Evolutionary conservation across 2,329 filamentous ascomycete species (phyloP).

Genomic region (Rosellinia necatrix): DNA sequence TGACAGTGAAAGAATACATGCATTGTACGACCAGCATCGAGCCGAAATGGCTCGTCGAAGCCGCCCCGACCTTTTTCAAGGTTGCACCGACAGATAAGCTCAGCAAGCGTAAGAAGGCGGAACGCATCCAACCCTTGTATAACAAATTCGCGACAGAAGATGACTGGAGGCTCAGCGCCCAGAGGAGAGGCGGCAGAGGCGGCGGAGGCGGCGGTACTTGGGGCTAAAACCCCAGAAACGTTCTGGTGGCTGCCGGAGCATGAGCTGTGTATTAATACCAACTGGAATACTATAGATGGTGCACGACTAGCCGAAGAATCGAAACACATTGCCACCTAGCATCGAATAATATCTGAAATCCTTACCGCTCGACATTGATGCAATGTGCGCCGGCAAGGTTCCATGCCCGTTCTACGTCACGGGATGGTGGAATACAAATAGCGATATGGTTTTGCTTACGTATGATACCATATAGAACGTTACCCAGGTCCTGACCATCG

Average conservation of each 20-base stretch:
- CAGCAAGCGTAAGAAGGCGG: conserved; percentile 89
- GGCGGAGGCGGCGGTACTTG: conserved; percentile 90
- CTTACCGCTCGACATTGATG: not conserved
- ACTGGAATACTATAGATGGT: not conserved
- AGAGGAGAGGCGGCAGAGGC: conserved; percentile 80
- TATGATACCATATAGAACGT: too few relatives aligned
- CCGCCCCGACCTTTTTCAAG: conserved; percentile 99
- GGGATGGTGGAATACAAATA: too few relatives aligned
- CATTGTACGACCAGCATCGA: conserved; percentile 91
- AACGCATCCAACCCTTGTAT: conserved; percentile 93
- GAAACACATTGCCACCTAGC: not conserved
- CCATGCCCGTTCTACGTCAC: not conserved
- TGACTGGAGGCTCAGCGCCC: conserved; percentile 91
- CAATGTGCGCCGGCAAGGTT: not conserved
- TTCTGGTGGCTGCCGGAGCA: not conserved
- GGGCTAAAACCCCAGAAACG: conserved; percentile 63
- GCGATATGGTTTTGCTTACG: too few relatives aligned
- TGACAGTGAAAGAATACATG: conserved; percentile 99
- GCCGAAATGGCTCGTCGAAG: conserved; percentile 91
- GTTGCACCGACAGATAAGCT: conserved; percentile 85
- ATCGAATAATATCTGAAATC: not conserved
- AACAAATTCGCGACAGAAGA: conserved; percentile 92
- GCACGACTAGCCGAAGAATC: not conserved
- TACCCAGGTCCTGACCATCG: too few relatives aligned
- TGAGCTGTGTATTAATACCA: not conserved